phyloP scores from a whole-genome alignment of 169 alveolate genomes.

The Cryptosporidium meleagridis region DNA sequence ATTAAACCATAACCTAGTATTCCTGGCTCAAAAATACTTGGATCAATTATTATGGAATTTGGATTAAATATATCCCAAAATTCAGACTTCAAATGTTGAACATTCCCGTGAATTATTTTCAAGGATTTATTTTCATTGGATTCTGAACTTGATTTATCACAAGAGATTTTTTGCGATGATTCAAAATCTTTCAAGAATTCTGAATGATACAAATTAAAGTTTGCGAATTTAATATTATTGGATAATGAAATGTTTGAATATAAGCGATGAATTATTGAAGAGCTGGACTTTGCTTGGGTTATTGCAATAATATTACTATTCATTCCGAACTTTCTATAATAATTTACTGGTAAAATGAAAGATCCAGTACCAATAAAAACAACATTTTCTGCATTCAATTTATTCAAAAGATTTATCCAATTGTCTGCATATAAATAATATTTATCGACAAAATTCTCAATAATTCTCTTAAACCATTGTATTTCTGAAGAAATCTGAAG shows the following conservation, averaged over 20 bases:
- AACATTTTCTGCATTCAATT: neutral
- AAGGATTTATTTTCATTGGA: neutral
- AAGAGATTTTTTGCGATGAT: neutral
- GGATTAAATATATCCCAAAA: conserved; percentile 28
- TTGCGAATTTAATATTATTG: neutral
- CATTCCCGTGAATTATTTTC: conserved; percentile 46
- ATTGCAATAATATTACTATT: neutral
- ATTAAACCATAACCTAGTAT: conserved; percentile 55
- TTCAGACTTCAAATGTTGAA: conserved; percentile 16
- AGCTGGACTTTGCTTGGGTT: conserved; percentile 38
- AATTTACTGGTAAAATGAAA: conserved; percentile 33
- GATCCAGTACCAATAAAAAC: conserved; percentile 65
- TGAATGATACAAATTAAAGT: conserved; percentile 2
- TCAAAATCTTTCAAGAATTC: conserved; percentile 19
- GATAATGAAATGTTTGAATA: conserved; percentile 24
- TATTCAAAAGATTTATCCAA: conserved; percentile 20
- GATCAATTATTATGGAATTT: conserved; percentile 57
- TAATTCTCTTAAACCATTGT: conserved; percentile 63
- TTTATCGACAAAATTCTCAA: conserved; percentile 43
- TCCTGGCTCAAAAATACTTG: conserved; percentile 62
- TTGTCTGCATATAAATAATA: neutral
- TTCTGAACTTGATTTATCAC: neutral
- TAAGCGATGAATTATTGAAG: conserved; percentile 12
- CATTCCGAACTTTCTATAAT: conserved; percentile 4
- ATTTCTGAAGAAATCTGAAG: conserved; percentile 67